Base-by-base conservation (phyloP, 2,329 filamentous ascomycete species). In the Tolypocladium tundrense region DNA sequence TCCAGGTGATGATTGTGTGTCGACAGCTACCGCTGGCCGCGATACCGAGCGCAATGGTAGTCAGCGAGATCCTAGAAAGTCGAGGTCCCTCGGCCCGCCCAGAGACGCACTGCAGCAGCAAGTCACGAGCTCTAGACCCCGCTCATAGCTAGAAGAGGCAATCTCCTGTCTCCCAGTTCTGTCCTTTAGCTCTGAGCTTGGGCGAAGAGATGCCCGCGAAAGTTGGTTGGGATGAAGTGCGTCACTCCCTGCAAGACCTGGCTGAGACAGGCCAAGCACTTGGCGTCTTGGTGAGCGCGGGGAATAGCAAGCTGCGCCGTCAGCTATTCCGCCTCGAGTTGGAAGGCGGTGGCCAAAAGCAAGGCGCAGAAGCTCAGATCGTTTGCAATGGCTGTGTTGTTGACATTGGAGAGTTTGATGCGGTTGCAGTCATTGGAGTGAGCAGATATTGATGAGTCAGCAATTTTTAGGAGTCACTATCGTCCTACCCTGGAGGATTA, bases 401-500 rank as follows among this genome's bases (percentile, higher is more conserved):
- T 19, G 48, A 35, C 31, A 21, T n/a, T 51, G 48, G 48, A 35
- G 4, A 21, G 48, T 51, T 6, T 21, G 31, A 4, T n/a, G 31
- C 13, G 57, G 39, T 56, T 54, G 41, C 51, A 31, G 19, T 42
- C 9, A 7, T 6, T 45, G 4, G 14, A 14, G 11, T 11, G 53
- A 40, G n/a, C 48, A 41, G 37, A 24, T 8, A 4, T 4, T 41
- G 61, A 61, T 62, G 61, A 61, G 58, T 62, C 58, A 62, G 65
- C 41, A 56, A 55, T 50, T 21, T 27, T 27, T 27, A 27, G 24
- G 24, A 27, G 24, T 27, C 24, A 27, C 24, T 4, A 27, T 27
- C 24, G 24, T 19, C 27, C 48, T 51, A 51, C 48, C 48, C 48
- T 51, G 10, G 48, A 51, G 48, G 3, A 51, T 7, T 10, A 27